Base-by-base conservation (phyloP, 1,139 yeast species). In the Yamadazyma jaroonii region DNA sequence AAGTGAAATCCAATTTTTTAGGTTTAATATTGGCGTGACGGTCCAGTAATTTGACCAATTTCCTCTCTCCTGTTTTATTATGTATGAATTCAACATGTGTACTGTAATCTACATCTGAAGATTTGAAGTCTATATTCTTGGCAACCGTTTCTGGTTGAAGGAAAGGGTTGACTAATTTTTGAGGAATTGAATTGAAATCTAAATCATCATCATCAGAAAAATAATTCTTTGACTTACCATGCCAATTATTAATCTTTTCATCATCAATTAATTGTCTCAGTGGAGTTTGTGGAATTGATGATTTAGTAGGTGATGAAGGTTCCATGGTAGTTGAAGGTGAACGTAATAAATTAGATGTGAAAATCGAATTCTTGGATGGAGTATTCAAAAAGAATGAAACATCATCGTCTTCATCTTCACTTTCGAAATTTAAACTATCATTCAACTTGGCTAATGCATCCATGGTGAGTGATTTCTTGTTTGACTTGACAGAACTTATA, bases 61-160 rank as follows among this genome's bases (percentile, higher is more conserved):
- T 57, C 29, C 56, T 53, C 35, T 64, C 63, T 2, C 76, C 75
- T 3, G 74, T 69, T 37, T 55, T 61, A 37, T 62, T 53, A 44
- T 68, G 62, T 12, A 67, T 48, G 35, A 57, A 55, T 44, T 69
- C 75, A 53, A 62, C 59, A 46, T 69, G 73, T 2, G 73, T 67
- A 15, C 56, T 54, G 41, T 62, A 64, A 45, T 67, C 59, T 10
- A 65, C 43, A 4, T 42, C 39, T 8, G 31, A 10, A 8, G 24
- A 15, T 15, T 22, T 35, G 10, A 11, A 24, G 3, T 12, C 26
- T 4, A 9, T 27, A 9, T 12, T 15, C 10, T 9, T n/a, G 3
- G 43, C 11, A 15, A 9, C 14, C 5, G 15, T 27, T 13, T 3
- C 8, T n/a, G 29, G 17, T 3, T 45, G 28, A 3, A 53, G 21